Conservation (phyloP, 192 early-diverging fungal genomes). For the Kickxella alabastrina region DNA sequence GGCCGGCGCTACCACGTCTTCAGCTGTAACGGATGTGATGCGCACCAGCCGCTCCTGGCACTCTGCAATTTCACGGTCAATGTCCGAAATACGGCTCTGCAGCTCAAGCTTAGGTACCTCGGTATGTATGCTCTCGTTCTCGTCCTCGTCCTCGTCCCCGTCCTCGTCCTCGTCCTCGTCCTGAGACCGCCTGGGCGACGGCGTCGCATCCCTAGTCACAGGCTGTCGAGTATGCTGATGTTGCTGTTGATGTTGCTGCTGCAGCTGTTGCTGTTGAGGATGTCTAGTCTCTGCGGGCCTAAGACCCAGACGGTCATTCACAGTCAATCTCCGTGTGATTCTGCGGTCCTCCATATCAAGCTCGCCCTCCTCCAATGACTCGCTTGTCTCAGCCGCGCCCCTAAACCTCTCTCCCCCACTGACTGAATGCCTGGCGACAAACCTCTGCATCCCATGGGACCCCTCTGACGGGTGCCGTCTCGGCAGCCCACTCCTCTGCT, state of each 20-base stretch:
- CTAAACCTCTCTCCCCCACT: too few relatives aligned
- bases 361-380: conserved; percentile 37
- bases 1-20: too few relatives aligned
- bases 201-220: background rate
- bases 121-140: background rate
- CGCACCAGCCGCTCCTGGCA: conserved; percentile 32
- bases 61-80: conserved; percentile 39
- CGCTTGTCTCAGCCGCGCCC: conserved; percentile 25
- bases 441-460: too few relatives aligned
- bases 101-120: conserved; percentile 6
- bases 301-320: too few relatives aligned
- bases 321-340: too few relatives aligned
- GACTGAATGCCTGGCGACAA: too few relatives aligned
- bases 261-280: too few relatives aligned
- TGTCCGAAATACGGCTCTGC: conserved; percentile 36
- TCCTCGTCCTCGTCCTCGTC: too few relatives aligned
- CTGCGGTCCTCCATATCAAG: conserved; percentile 28
- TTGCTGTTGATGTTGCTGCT: too few relatives aligned
- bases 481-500: too few relatives aligned
- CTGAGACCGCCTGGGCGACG: conserved; percentile 3
- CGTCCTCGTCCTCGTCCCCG: background rate
- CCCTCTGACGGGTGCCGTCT: too few relatives aligned
- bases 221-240: too few relatives aligned
- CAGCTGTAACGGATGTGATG: conserved; percentile 5
- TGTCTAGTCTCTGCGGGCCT: conserved; percentile 1